Evolutionary conservation across 192 early-diverging fungal genomes (phyloP), one percentile per base, ranked within the genome.

Genomic region (Tieghemiomyces parasiticus): DNA sequence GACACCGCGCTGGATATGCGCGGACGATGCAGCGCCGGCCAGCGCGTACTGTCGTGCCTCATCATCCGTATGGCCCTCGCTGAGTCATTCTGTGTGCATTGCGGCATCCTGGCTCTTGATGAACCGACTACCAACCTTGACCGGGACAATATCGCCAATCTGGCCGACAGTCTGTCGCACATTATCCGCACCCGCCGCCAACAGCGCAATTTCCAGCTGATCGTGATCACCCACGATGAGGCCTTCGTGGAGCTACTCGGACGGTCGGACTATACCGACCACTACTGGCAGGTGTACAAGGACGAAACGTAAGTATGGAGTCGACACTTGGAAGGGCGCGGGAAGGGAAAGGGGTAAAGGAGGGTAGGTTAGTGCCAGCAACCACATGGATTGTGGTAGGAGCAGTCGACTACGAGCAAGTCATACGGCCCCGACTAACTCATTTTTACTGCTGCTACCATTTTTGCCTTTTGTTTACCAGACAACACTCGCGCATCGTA

Each of bases 51-150:
- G n/a, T 81, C 93, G 0, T 89, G 88, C n/a, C 75, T 97, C 45
- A 93, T 99, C 59, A 95, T 99, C 60, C 80, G 96, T 19, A 65
- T 99, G 49, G 94, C 94, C 16, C 73, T 99, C 46, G 96, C 96
- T 10, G 96, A 99, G 65, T 83, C 91, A 0, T 97, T 99, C 63
- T 85, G 92, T 62, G 61, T 89, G 13, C 86, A 88, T 63, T 99
- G 92, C 63, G 94, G 94, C 0, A 87, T 95, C 25, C 69, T 99
- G 47, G 91, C 93, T 0, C 75, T 99, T 48, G 96, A 99, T 67
- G 96, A 99, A 61, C 96, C 96, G 0, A 97, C 96, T 1, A 97
- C 96, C 0, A 99, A 99, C 65, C 74, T 99, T 9, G 96, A 99
- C 68, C 72, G 79, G 38, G 81, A 75, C 26, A 95, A 99, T 65